Conservation (phyloP, 257 asterid genomes). For the Primulina tabacum region DNA sequence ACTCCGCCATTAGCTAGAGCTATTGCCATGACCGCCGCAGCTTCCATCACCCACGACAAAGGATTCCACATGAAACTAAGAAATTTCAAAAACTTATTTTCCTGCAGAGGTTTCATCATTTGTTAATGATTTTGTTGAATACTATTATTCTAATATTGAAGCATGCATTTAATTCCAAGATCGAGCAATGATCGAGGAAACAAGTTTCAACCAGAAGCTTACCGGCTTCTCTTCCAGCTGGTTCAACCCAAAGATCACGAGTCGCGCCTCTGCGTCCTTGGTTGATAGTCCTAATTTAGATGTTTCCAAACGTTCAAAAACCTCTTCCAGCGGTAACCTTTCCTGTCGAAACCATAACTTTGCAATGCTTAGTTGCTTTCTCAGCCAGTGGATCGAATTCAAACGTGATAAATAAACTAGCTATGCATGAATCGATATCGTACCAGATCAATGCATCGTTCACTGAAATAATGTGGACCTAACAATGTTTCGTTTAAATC, state of each 20-base stretch:
- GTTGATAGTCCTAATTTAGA: constrained; percentile 38
- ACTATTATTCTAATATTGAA: too few species aligned
- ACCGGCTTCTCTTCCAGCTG: constrained; percentile 58
- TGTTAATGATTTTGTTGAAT: too few species aligned
- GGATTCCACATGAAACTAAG: constrained; percentile 71
- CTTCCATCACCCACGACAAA: constrained; percentile 66
- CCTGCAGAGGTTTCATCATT: constrained; percentile 28
- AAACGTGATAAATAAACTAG: neutral
- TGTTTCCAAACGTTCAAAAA: constrained; percentile 40
- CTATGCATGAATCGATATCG: neutral
- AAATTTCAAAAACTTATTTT: constrained; percentile 50
- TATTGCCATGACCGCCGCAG: constrained; percentile 63
- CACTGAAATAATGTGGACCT: neutral
- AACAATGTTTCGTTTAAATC: neutral
- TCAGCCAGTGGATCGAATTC: neutral
- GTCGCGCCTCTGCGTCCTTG: constrained; percentile 33
- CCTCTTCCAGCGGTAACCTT: constrained; percentile 50
- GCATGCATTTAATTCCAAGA: too few species aligned
- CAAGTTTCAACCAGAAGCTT: neutral
- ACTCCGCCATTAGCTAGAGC: constrained; percentile 72
- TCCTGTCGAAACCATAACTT: constrained; percentile 30
- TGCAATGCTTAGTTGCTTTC: neutral
- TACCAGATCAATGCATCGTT: neutral
- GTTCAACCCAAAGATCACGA: constrained; percentile 46
- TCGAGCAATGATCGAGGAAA: neutral